Base-by-base conservation (phyloP, 2,329 filamentous ascomycete species). In the Clonostachys solani region DNA sequence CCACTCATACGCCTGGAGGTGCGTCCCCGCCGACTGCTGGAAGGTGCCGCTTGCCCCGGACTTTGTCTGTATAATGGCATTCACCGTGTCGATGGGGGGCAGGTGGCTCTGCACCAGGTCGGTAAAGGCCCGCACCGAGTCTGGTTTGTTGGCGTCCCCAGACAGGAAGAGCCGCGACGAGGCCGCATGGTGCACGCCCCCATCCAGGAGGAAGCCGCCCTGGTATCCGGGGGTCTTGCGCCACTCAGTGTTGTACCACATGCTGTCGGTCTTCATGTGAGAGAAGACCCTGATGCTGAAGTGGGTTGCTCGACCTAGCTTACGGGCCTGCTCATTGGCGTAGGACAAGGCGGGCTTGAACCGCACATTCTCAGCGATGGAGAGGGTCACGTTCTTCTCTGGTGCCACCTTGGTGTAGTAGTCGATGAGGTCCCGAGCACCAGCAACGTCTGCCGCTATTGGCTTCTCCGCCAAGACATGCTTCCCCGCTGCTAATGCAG, bases 351-450 rank as follows among this genome's bases (percentile, higher is more conserved):
- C 70, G 33, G 77, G 70, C 47, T 79, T 63, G 66, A 82, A 90
- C 44, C 87, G 77, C 60, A 81, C 87, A 65, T 92, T 90, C 64
- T 92, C 88, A 0, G 85, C 87, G 5, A 92, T 75, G 13, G 72
- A 72, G 66, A 82, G 81, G 6, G 74, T 75, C 12, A 58, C 58
- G 33, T 49, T 50, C 34, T 51, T 54, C 12, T 57, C 56, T 12
- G 50, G 50, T 12, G 56, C 56, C 6, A 70, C 49, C 5, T 49
- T 45, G 17, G 53, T 52, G 50, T 63, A 62, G 51, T 57, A 65
- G 6, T 57, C 62, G 38, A 77, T 64, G 9, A 77, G 66, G 48
- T 64, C 58, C 51, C 63, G 55, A 15, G 65, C 74, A 2, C 60
- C 56, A 2, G 70, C 67, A 9, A 84, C 64, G 53, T 86, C 80